These are phyloP conservation scores for Solanum hybrid DNA, from an alignment of 305 asterid species.

Conservation along the genomic window DNA sequence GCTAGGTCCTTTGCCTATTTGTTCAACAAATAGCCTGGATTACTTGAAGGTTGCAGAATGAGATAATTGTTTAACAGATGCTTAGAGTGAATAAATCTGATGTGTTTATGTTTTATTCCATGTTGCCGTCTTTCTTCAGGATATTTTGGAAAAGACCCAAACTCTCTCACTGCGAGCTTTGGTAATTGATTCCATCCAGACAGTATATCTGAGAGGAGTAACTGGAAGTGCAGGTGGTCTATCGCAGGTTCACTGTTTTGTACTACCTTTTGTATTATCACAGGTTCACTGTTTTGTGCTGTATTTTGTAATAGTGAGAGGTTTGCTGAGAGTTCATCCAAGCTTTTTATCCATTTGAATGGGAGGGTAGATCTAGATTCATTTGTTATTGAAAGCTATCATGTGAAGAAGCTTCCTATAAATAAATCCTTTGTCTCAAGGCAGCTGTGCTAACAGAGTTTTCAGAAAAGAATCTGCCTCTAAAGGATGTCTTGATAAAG, in stretches of 20 bases:
- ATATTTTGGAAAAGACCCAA: slow-evolving; percentile 66
- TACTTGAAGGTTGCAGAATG: slow-evolving; percentile 1
- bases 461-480: neutral
- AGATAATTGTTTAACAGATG: neutral
- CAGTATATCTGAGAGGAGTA: slow-evolving; percentile 70
- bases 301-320: neutral
- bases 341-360: neutral
- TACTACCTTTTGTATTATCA: neutral
- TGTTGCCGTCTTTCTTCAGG: slow-evolving; percentile 40
- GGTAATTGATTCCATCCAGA: slow-evolving; percentile 87
- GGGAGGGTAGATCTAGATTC: neutral
- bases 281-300: slow-evolving; percentile 47
- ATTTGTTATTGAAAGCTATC: neutral
- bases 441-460: neutral
- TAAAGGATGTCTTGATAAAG: neutral
- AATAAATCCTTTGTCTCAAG: neutral
- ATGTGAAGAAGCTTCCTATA: neutral
- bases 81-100: neutral
- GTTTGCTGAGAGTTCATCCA: neutral
- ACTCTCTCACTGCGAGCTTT: slow-evolving; percentile 57
- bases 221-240: slow-evolving; percentile 82
- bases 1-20: neutral
- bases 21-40: neutral
- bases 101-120: neutral
- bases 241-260: slow-evolving; percentile 50